Base-by-base conservation (phyloP, 2,329 filamentous ascomycete genomes). In the Penicillium sp. region DNA sequence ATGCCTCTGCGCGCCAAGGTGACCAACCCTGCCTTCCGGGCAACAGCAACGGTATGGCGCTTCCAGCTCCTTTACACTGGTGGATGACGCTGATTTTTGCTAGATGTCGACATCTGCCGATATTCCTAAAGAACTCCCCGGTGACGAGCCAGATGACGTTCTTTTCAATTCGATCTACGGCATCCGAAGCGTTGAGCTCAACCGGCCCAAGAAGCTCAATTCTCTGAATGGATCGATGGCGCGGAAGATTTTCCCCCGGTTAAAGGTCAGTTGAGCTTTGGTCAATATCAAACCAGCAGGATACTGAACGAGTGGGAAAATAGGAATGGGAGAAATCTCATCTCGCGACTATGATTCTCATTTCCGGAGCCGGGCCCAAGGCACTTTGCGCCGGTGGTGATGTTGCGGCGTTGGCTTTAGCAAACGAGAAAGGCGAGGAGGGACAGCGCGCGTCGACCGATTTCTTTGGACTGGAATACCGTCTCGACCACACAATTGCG, bases 381-480 rank as follows among this genome's bases (percentile, higher is more conserved):
- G 86, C 90, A 15, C 83, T 98, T 53, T 98, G 92, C 62, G 88
- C 92, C 2, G 92, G 92, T 51, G 92, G 92, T 42, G 92, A 98
- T 64, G 89, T 98, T 27, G 76, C 78, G 12, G 79, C 75, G 29
- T 79, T 98, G 45, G 90, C 88, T 25, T 50, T 76, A 46, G 76
- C 79, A 64, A 95, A 94, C 64, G 58, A 75, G 60, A 56, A 78
- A 42, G 80, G 84, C 1, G 56, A 66, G 3, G 73, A 82, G 50
- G 89, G 89, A 20, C 82, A 86, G 68, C 70, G 81, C 57, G 74
- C 75, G 54, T 94, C 89, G 17, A 71, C 77, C 32, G 80, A 89
- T 35, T 98, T 93, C 73, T 98, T 98, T 62, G 86, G 72, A 9
- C 80, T 92, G 40, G 93, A 98, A 80, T 98, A 96, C 74, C 83